Conservation (phyloP, 192 early-diverging fungal species). For the Linnemannia zychae region DNA sequence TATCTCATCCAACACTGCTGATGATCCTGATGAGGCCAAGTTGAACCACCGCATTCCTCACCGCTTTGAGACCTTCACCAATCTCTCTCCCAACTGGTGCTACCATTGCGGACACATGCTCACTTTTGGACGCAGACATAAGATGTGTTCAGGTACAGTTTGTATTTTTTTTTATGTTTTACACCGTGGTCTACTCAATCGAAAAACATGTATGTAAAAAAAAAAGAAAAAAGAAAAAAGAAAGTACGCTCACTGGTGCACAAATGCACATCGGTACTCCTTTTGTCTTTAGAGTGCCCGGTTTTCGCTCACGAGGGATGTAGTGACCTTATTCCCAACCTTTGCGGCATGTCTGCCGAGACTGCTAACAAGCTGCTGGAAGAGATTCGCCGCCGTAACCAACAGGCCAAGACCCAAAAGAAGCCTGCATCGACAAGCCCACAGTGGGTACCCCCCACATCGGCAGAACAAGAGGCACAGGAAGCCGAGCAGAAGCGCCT, state of each 20-base stretch:
- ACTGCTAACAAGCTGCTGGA: slow-evolving; percentile 88
- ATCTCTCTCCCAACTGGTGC: slow-evolving; percentile 93
- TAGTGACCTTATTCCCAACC: slow-evolving; percentile 86
- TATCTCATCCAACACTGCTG: slow-evolving; percentile 74
- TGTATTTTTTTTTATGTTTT: too few species aligned
- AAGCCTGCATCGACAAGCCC: slow-evolving; percentile 40
- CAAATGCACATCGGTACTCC: not conserved
- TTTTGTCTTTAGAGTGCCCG: slow-evolving; percentile 78
- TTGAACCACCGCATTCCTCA: slow-evolving; percentile 96
- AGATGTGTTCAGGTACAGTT: slow-evolving; percentile 64
- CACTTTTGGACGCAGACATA: slow-evolving; percentile 76
- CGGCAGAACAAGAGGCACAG: slow-evolving; percentile 41
- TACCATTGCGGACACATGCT: slow-evolving; percentile 98
- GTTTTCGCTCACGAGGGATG: slow-evolving; percentile 88
- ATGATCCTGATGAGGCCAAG: slow-evolving; percentile 77
- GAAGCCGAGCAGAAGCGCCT: slow-evolving; percentile 33
- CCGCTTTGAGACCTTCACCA: slow-evolving; percentile 88
- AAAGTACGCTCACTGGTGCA: not conserved
- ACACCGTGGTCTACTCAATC: not conserved
- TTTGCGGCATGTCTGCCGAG: slow-evolving; percentile 90
- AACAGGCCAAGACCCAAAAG: slow-evolving; percentile 46
- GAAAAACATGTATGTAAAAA: not conserved
- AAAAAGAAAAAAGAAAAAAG: not conserved
- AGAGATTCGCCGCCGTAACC: slow-evolving; percentile 77
- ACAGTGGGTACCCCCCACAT: slow-evolving; percentile 58